Base-by-base conservation (phyloP, 2,329 filamentous ascomycete genomes). In the Grosmannia serpens region DNA sequence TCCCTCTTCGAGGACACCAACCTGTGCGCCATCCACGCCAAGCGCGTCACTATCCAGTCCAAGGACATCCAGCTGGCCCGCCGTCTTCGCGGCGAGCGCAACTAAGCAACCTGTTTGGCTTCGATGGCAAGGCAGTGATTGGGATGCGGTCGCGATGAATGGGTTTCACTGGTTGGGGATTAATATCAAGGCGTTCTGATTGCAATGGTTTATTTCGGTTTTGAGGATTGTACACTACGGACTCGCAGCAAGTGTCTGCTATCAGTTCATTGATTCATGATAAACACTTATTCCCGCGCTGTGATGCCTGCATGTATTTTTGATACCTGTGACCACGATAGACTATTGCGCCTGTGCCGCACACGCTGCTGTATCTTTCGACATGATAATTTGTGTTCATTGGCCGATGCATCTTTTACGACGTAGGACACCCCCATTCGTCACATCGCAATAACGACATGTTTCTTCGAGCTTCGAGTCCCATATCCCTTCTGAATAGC, bases 1-100 rank as follows among this genome's bases (percentile, higher is more conserved):
- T 95, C 91, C 51, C 87, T 97, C 65, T 97, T 97, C 69, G 91
- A 97, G 77, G 92, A 97, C 74, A 96, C 92, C 78, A 97, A 97
- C 81, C 80, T 96, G 57, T 97, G 92, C 79, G 92, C 94, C 71
- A 96, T 97, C 75, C 94, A 97, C 79, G 92, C 94, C 77, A 97
- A 97, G 86, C 91, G 94, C 80, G 94, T 97, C 71, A 97, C 92
- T 71, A 97, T 97, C 77, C 92, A 92, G 77, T 86, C 86, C 66
- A 96, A 96, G 83, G 92, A 96, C 70, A 96, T 97, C 73, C 92
- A 97, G 79, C 85, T 97, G 55, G 91, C 92, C 70, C 88, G 94
- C 67, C 89, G 94, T 70, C 89, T 99, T 71, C 89, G 94, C 70
- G 94, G 94, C 66, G 91, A 94, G 81, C 87, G 89, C 75, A 91